Evolutionary conservation across 139 green algal species (phyloP).

Genomic region (Picochlorum sp.): DNA sequence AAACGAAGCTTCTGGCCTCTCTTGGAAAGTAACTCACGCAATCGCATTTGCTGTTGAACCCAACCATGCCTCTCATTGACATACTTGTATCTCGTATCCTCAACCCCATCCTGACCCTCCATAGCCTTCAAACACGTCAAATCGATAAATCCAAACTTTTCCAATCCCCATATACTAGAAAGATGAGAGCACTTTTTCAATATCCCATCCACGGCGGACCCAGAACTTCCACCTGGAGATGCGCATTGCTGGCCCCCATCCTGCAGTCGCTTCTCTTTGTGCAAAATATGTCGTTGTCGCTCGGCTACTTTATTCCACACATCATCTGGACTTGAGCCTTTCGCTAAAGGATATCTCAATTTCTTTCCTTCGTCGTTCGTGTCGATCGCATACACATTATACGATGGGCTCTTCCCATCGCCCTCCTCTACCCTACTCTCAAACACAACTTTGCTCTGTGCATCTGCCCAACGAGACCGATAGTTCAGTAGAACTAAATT

Average conservation of each 20-base stretch:
- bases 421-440: constrained; percentile 1
- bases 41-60: constrained; percentile 20
- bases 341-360: neutral
- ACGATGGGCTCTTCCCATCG: neutral
- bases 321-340: neutral
- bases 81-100: constrained; percentile 25
- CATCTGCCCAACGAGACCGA: constrained; percentile 15
- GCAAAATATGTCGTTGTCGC: neutral
- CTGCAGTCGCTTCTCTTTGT: neutral
- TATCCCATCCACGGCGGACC: neutral
- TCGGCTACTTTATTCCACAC: neutral
- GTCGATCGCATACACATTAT: neutral
- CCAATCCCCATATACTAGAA: constrained; percentile 37
- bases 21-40: constrained; percentile 15
- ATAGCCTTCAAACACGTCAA: constrained; percentile 46
- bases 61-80: constrained; percentile 39
- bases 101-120: constrained; percentile 41
- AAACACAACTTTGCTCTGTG: constrained; percentile 10
- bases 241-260: neutral
- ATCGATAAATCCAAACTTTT: constrained; percentile 53
- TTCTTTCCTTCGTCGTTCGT: neutral
- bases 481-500: neutral
- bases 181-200: neutral
- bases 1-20: neutral
- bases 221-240: neutral